Conservation (phyloP, 371 early-diverging fungal genomes). For the Conidiobolus incongruus region DNA sequence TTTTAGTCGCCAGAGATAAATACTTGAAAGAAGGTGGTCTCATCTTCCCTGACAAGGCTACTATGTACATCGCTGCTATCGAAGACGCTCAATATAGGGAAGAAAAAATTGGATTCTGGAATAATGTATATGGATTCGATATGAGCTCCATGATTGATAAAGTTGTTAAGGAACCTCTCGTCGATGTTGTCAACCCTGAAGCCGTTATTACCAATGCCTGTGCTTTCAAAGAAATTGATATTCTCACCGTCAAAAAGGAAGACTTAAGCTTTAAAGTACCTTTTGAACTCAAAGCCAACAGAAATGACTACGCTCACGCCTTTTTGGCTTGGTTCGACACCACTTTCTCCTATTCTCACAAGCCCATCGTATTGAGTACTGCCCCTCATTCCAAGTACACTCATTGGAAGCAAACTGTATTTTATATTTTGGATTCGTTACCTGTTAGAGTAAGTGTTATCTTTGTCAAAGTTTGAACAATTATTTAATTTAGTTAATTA, state of each 20-base stretch:
- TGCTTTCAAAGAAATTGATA: slow-evolving; percentile 61
- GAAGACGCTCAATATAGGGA: slow-evolving; percentile 88
- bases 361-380: slow-evolving; percentile 76
- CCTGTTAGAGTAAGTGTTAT: slow-evolving; percentile 18
- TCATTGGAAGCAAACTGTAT: slow-evolving; percentile 97
- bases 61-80: slow-evolving; percentile 76
- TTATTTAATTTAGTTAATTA: slow-evolving; percentile 13
- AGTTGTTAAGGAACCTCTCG: slow-evolving; percentile 77
- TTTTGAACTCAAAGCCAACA: slow-evolving; percentile 48
- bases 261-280: slow-evolving; percentile 60
- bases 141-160: slow-evolving; percentile 72
- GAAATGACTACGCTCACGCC: slow-evolving; percentile 72
- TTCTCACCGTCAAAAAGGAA: slow-evolving; percentile 54
- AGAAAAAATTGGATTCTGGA: slow-evolving; percentile 81
- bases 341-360: slow-evolving; percentile 64
- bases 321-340: slow-evolving; percentile 90
- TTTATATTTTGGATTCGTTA: slow-evolving; percentile 55
- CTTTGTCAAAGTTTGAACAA: neutral
- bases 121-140: slow-evolving; percentile 82
- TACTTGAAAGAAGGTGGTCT: slow-evolving; percentile 61
- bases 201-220: slow-evolving; percentile 45
- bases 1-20: slow-evolving; percentile 82
- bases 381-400: slow-evolving; percentile 66
- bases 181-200: slow-evolving; percentile 71
- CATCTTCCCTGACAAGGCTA: slow-evolving; percentile 83